These are phyloP conservation scores for Hygrophorus pudorinus DNA, from an alignment of 768 basidiomycete species.

Conservation along the genomic window DNA sequence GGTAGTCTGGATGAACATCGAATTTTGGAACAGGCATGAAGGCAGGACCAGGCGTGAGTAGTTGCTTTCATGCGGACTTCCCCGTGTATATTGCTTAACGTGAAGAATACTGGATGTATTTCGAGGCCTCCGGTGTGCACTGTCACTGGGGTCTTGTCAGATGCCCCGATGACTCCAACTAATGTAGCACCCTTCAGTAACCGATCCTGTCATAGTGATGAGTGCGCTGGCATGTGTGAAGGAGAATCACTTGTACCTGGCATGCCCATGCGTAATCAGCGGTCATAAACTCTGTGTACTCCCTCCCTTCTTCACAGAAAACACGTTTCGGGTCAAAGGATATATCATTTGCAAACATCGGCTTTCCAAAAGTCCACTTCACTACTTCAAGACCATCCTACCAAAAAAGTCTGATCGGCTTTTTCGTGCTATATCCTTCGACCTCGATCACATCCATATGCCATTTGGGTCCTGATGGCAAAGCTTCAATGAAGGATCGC, in stretches of 20 bases:
- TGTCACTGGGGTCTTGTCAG: too few relatives aligned
- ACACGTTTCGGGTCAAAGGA: too few relatives aligned
- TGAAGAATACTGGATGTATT: conserved; percentile 22
- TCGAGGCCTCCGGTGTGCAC: conserved; percentile 19
- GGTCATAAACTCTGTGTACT: too few relatives aligned
- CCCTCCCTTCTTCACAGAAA: too few relatives aligned
- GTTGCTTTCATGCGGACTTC: conserved; percentile 21
- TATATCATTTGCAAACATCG: conserved; percentile 13
- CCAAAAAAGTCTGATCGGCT: too few relatives aligned
- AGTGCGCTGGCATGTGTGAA: neutral
- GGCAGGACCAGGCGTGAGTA: conserved; percentile 18
- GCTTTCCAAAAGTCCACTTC: conserved; percentile 16
- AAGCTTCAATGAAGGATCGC: too few relatives aligned
- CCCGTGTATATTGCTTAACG: conserved; percentile 21
- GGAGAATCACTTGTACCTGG: conserved; percentile 15
- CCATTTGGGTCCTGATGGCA: too few relatives aligned
- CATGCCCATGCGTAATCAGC: conserved; percentile 16
- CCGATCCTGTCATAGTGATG: conserved; percentile 4
- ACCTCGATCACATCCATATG: too few relatives aligned
- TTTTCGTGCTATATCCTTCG: conserved; percentile 11
- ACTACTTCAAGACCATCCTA: too few relatives aligned
- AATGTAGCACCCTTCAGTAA: conserved; percentile 20
- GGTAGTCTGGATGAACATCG: too few relatives aligned
- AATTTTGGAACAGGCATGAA: too few relatives aligned
- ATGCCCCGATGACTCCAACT: conserved; percentile 19